Base-by-base conservation (phyloP, 345 rosid genomes). In the Eucalyptus regnans region DNA sequence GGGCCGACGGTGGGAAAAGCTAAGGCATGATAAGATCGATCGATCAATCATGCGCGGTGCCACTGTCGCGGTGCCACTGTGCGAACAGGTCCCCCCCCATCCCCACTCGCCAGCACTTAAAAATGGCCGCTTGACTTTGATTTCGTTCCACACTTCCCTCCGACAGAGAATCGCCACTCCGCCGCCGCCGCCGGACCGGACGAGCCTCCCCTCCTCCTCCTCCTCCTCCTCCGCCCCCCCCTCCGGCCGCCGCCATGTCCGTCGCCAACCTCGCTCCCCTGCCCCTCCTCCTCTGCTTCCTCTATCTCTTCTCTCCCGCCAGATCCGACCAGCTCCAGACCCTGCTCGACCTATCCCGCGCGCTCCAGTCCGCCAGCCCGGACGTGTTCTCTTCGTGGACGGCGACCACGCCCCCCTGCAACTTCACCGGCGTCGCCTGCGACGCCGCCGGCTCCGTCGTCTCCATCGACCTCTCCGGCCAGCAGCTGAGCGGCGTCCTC, bases 401-500 rank as follows among this genome's bases (percentile, higher is more conserved):
- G 31, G 14, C 88, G 15, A 18, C 44, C 56, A 71, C 31, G 79
- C 76, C 87, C 33, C 4, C 88, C 12, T 92, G 94, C 88, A 60
- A 64, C 23, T 93, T 93, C 90, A 31, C 76, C 13, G 94, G 94
- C 86, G 88, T 93, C 80, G 89, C 92, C 41, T 93, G 94, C 66
- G 86, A 87, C 49, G 60, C 88, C 8, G 46, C 9, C 9, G 88
- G 90, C 83, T 89, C 92, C 5, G 94, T 92, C 89, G 37, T 46
- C 31, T 91, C 90, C 87, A 91, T 93, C 46, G 93, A 93, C 87
- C 92, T 93, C 4, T 90, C 94, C 7, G 20, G 87, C 31, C 92
- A 87, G 50, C 87, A 81, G 33, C 88, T 93, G 68, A 88, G 56
- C 9, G 95, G 93, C 37, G 87, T 56, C 64, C 81, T 88, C 44